Evolutionary conservation across 192 early-diverging fungal species (phyloP), one percentile per base, ranked within the genome.

Genomic region (Mortierella antarctica): DNA sequence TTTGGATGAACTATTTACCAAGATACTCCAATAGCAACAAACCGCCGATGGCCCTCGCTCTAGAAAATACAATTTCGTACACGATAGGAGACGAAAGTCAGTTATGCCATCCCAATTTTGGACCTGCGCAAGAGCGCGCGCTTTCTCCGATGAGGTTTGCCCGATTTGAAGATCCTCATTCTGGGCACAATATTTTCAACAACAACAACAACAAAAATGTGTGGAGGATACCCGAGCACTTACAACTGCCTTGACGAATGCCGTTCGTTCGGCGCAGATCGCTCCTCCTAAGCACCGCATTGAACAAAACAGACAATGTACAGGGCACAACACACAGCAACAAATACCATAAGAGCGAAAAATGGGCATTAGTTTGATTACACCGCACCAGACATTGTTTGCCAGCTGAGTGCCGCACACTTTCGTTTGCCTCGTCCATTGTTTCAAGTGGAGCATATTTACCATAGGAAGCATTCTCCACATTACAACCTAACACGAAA

Each of bases 211-310:
- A 63, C 6, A 51, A 65, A 18, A 11, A 58, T 56, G 15, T 56
- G 15, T 18, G 55, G 15, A 15, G 13, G 31, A 53, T 14, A n/a
- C 52, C 11, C 23, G 20, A 20, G 14, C 58, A 67, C 83, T 79
- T 89, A 94, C 92, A 63, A 98, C 92, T 23, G 96, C 96, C 71
- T 95, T 97, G 11, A 91, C 89, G 74, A 95, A 90, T 5, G 95
- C 96, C 15, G 95, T 95, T 49, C 96, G 87, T 83, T 98, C 96
- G 50, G 95, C 96, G 72, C 96, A 98, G 60, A 96, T 93, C 42
- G 94, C 89, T 14, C 90, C 95, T 53, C 83, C 83, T 83, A 60
- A 61, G 65, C 52, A 83, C 67, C 67, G 65, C 65, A 62, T 69
- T 51, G 66, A 59, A 47, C 12, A 62, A 40, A 2, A 39, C 5